Conservation (phyloP, 192 early-diverging fungal species). For the Pilobolus umbonatus region DNA sequence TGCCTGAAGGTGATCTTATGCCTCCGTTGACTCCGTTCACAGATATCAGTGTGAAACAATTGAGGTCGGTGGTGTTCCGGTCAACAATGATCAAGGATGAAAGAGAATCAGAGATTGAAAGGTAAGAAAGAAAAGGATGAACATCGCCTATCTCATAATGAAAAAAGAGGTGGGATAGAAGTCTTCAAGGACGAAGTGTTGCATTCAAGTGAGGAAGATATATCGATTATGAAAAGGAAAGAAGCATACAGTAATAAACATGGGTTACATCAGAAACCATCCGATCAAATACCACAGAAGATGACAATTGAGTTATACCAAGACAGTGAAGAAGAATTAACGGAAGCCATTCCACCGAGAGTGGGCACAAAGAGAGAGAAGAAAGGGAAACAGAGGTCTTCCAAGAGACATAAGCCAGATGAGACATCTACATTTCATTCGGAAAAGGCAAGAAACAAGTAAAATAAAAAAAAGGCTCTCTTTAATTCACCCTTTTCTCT, state of each 20-base stretch:
- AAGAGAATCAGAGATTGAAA: neutral
- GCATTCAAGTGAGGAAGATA: slow-evolving; percentile 10
- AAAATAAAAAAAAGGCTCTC: too few species aligned
- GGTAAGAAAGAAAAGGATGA: neutral
- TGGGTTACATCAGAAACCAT: slow-evolving; percentile 28
- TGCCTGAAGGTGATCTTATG: neutral
- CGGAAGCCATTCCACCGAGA: neutral
- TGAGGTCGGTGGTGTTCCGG: neutral
- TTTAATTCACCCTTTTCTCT: too few species aligned
- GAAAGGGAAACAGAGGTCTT: too few species aligned
- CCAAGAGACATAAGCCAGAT: too few species aligned
- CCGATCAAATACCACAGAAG: slow-evolving; percentile 3
- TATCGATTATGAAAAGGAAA: slow-evolving; percentile 9
- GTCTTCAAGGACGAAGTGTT: slow-evolving; percentile 17
- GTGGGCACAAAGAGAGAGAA: too few species aligned
- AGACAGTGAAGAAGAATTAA: neutral
- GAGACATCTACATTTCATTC: too few species aligned
- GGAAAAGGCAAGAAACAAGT: too few species aligned
- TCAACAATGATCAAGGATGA: neutral
- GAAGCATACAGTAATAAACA: slow-evolving; percentile 28
- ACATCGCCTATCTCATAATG: neutral
- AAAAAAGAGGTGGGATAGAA: slow-evolving; percentile 14
- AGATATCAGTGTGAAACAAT: slow-evolving; percentile 2
- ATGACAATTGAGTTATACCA: slow-evolving; percentile 6
- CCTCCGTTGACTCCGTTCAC: too few species aligned